phyloP scores from a whole-genome alignment of 2,329 filamentous ascomycete species.

The Fusarium hainanense region DNA sequence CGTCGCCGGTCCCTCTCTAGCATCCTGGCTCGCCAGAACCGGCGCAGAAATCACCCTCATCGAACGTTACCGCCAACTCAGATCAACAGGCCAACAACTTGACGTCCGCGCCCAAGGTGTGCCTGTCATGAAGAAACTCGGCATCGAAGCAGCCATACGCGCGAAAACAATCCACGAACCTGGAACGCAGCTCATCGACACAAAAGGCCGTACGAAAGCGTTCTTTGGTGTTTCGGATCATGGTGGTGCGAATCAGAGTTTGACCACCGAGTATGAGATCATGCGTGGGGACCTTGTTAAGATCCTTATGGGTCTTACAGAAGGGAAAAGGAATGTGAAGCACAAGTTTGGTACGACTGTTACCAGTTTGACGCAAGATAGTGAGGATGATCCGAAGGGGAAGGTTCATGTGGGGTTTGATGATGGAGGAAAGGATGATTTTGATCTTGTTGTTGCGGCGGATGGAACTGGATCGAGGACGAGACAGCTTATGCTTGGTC shows the following conservation, averaged over 20 bases:
- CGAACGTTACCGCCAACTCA: conserved; percentile 6
- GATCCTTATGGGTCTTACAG: conserved; percentile 11
- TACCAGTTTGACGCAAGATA: conserved; percentile 5
- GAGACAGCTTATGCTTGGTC: conserved; percentile 25
- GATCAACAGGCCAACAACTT: conserved; percentile 15
- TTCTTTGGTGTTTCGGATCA: not conserved
- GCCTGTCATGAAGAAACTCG: conserved; percentile 22
- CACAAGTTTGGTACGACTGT: conserved; percentile 5
- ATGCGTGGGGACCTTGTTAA: conserved; percentile 8
- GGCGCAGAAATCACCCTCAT: conserved; percentile 26
- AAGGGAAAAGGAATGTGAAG: conserved; percentile 2
- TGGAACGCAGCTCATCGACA: conserved; percentile 1
- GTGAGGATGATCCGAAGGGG: conserved; percentile 1
- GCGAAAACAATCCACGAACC: conserved; percentile 3
- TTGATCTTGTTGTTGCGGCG: conserved; percentile 16
- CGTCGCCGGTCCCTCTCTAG: conserved; percentile 29
- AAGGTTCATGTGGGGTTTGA: conserved; percentile 12
- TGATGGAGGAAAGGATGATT: conserved; percentile 3
- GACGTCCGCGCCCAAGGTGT: conserved; percentile 17
- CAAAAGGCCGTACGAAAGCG: not conserved
- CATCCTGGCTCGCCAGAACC: conserved; percentile 28
- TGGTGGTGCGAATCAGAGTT: not conserved
- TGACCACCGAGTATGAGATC: conserved; percentile 12
- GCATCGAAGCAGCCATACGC: conserved; percentile 17
- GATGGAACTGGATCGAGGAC: conserved; percentile 24